These are phyloP conservation scores for Penicillium hordei DNA, from an alignment of 2,329 filamentous ascomycete species.

Conservation along the genomic window DNA sequence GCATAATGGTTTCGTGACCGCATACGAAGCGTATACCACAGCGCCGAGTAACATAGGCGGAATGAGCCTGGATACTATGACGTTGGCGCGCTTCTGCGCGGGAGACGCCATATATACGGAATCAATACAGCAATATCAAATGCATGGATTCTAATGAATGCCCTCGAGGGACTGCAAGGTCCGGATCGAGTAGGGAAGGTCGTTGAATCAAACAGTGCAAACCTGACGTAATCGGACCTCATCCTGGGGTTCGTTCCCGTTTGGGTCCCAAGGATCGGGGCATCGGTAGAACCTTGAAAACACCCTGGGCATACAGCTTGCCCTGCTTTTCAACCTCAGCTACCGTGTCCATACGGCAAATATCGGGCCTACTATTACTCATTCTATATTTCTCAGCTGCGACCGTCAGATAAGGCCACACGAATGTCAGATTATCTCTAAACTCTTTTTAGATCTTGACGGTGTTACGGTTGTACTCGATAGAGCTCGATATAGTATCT, in stretches of 20 bases:
- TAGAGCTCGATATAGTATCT: not conserved
- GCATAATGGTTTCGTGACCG: conserved; percentile 65
- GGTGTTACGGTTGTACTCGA: conserved; percentile 1
- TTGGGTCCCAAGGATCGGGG: not conserved
- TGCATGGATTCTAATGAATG: conserved; percentile 15
- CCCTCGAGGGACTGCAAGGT: not conserved
- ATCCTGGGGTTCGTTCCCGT: not conserved
- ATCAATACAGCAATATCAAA: conserved; percentile 16
- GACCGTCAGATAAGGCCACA: conserved; percentile 2
- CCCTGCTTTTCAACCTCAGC: not conserved
- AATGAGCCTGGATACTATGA: conserved; percentile 64
- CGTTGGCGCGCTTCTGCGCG: conserved; percentile 50
- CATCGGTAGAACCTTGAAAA: not conserved
- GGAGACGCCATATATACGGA: conserved; percentile 33
- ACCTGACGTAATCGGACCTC: conserved; percentile 9
- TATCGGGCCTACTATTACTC: not conserved
- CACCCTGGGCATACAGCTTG: not conserved
- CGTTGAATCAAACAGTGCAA: conserved; percentile 9
- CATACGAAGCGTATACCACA: conserved; percentile 70
- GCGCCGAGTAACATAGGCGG: conserved; percentile 67
- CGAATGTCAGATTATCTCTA: not conserved
- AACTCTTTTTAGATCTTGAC: not conserved
- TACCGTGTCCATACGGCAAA: not conserved
- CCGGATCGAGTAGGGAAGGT: not conserved
- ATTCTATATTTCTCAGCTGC: conserved; percentile 1